Base-by-base conservation (phyloP, 805 yeast species). In the Zygosaccharomyces bisporus region DNA sequence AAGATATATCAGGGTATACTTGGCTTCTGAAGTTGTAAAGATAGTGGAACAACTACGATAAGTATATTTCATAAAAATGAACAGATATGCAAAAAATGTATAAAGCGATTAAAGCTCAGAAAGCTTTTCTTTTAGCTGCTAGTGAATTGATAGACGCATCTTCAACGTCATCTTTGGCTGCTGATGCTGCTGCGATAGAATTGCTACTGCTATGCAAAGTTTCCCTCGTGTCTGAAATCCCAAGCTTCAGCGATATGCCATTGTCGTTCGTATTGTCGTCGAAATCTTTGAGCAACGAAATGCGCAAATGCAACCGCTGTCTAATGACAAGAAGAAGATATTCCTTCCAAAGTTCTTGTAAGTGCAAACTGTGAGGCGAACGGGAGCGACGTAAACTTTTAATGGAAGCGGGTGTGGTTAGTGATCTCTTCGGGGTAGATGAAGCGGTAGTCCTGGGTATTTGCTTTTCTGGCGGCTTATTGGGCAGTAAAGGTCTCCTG, bases 321-420 rank as follows among this genome's bases (percentile, higher is more conserved):
- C 57, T 52, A n/a, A 68, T 51, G n/a, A 64, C 63, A 9, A 58
- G 43, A 35, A 54, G 51, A 25, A 68, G 40, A 41, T 68, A 68
- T 36, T 60, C 39, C 34, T 54, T 60, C 73, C 73, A 69, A 1
- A 68, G 41, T 21, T 42, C 40, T 18, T 46, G 48, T 16, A 54
- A 17, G 6, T 35, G 38, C 8, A 43, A 44, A 25, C 43, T 36
- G 31, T 41, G 41, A 13, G 49, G 40, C 19, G 54, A 27, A 30
- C 44, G 38, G 6, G 42, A 38, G 14, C 46, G 19, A 24, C 51
- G 30, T 13, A 41, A 43, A 24, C 34, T 45, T 30, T 41, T 46
- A 14, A 47, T 36, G 8, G 51, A 45, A 6, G 49, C 43, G 6
- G 56, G 51, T 17, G 48, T 35, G 4, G 55, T 44, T 19, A 47